Percentiles rank a stretch among this genome's conserved stretches.
Conservation (phyloP, 1,139 yeast genomes). For the Debaryomycetaceae sp. region DNA sequence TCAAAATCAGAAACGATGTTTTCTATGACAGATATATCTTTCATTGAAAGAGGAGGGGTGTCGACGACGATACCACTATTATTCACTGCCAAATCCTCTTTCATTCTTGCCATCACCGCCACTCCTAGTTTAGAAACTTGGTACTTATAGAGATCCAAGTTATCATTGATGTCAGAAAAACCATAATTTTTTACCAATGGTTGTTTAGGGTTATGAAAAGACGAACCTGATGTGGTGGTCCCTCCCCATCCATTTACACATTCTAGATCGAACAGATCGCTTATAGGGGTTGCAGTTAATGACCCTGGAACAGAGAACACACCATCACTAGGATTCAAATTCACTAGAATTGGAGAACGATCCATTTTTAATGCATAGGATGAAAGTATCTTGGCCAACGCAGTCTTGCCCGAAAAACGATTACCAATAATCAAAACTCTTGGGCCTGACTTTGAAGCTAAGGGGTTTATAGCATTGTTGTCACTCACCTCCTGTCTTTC, state of each 20-base stretch:
- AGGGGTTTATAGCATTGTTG: conserved; percentile 16
- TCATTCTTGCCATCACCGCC: conserved; percentile 54
- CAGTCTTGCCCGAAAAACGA: conserved; percentile 71
- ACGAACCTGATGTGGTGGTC: conserved; percentile 83
- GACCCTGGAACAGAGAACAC: conserved; percentile 83
- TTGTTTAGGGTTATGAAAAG: conserved; percentile 77
- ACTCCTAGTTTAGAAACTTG: conserved; percentile 56
- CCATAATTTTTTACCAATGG: conserved; percentile 85
- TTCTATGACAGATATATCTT: conserved; percentile 53
- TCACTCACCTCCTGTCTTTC: conserved; percentile 42
- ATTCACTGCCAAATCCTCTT: conserved; percentile 50
- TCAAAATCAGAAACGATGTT: conserved; percentile 61
- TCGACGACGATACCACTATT: conserved; percentile 72
- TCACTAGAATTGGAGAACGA: conserved; percentile 66
- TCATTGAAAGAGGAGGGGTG: conserved; percentile 62
- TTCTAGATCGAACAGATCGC: conserved; percentile 78
- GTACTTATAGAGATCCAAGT: conserved; percentile 57
- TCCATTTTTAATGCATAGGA: conserved; percentile 76
- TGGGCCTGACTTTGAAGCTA: conserved; percentile 45
- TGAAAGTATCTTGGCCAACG: conserved; percentile 63
- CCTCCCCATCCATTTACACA: conserved; percentile 74
- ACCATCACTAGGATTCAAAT: conserved; percentile 78
- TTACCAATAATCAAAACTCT: conserved; percentile 73
- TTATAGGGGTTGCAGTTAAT: conserved; percentile 76
- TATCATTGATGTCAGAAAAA: conserved; percentile 54